These are phyloP conservation scores for Lactifluus subvellereus DNA, from an alignment of 768 basidiomycete species.

Conservation along the genomic window DNA sequence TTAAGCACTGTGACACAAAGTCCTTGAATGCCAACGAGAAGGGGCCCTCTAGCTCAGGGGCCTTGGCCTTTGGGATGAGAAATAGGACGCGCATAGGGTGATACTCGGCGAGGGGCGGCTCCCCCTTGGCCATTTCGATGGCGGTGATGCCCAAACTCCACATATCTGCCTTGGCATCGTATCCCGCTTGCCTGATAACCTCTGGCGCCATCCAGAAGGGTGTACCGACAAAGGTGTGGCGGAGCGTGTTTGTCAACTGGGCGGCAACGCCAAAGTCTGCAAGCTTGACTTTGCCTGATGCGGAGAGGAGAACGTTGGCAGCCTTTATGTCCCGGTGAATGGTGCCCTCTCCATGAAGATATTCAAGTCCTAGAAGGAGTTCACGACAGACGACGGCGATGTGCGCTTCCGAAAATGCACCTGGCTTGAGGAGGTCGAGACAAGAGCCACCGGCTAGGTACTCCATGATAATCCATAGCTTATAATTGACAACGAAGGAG, in stretches of 20 bases:
- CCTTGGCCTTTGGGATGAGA: slow-evolving; percentile 94
- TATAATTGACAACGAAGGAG: slow-evolving; percentile 93
- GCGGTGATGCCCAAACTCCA: slow-evolving; percentile 98
- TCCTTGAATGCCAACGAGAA: slow-evolving; percentile 89
- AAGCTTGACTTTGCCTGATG: slow-evolving; percentile 90
- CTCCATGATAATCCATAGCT: slow-evolving; percentile 99
- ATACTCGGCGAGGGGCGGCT: slow-evolving; percentile 93
- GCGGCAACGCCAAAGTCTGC: slow-evolving; percentile 99
- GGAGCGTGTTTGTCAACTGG: slow-evolving; percentile 86
- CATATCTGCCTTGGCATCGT: slow-evolving; percentile 94
- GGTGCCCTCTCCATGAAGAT: slow-evolving; percentile 92
- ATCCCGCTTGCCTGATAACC: slow-evolving; percentile 94
- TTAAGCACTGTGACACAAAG: slow-evolving; percentile 84
- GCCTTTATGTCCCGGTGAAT: slow-evolving; percentile 99
- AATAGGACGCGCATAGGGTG: slow-evolving; percentile 99
- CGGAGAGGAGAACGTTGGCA: slow-evolving; percentile 88
- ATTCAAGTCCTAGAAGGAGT: slow-evolving; percentile 86
- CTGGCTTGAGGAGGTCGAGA: slow-evolving; percentile 90
- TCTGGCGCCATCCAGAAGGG: slow-evolving; percentile 99
- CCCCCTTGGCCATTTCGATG: slow-evolving; percentile 97
- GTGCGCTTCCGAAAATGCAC: slow-evolving; percentile 84
- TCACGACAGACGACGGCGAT: slow-evolving; percentile 95
- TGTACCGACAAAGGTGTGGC: slow-evolving; percentile 97
- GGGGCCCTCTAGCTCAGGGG: slow-evolving; percentile 81
- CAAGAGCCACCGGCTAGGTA: slow-evolving; percentile 99